Evolutionary conservation across 495 filamentous ascomycete species (phyloP).

Genomic region (Parathielavia hyrcaniae): DNA sequence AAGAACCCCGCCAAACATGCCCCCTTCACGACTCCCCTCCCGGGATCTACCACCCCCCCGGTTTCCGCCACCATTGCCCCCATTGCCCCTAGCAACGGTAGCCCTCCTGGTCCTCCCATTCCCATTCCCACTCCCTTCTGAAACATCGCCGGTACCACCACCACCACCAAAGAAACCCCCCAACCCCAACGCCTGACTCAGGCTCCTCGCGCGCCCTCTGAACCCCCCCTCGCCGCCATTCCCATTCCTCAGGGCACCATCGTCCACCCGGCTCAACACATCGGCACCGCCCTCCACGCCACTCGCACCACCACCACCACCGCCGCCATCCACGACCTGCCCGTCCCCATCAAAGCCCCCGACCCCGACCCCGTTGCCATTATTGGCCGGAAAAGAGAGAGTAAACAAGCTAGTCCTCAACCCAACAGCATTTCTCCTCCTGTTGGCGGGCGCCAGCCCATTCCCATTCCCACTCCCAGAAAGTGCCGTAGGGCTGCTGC

Average conservation of each 20-base stretch:
- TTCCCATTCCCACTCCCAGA: no score
- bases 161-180: constrained; percentile 38
- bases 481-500: no score
- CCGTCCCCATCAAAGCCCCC: no score
- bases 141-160: not conserved
- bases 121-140: not conserved
- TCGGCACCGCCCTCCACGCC: constrained; percentile 13
- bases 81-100: not conserved
- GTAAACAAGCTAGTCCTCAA: constrained; percentile 40
- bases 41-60: no score
- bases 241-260: not conserved
- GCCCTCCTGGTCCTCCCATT: not conserved
- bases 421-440: no score
- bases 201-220: constrained; percentile 41
- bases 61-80: not conserved
- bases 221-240: not conserved
- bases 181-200: constrained; percentile 46
- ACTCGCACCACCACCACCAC: constrained; percentile 25
- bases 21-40: not conserved
- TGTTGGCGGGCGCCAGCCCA: no score
- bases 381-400: constrained; percentile 12
- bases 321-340: constrained; percentile 17
- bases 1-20: not conserved
- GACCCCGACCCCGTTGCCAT: no score
- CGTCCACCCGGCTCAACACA: constrained; percentile 1